Evolutionary conservation across 1,284 basidiomycete genomes (phyloP), one percentile per base, ranked within the genome.

Genomic region (Ganoderma meredithae): DNA sequence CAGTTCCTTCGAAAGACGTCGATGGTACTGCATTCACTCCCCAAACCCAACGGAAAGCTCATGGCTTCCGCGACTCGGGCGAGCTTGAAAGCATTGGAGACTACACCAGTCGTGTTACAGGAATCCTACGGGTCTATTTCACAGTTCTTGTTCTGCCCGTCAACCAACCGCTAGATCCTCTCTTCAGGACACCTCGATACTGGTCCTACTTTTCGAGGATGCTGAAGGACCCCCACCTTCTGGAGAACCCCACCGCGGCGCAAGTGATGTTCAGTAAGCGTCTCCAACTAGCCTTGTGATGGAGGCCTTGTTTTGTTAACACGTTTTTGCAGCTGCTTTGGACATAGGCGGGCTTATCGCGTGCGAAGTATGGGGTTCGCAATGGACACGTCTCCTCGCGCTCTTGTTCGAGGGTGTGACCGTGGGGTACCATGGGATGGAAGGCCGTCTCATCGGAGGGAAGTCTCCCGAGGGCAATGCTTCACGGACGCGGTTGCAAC

Each of bases 111-210:
- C 88, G 97, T n/a, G 86, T 98, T 72, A 82, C 88, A 36, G 96
- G 95, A 7, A 88, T 97, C 59, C 86, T 95, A 83, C 89, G 96
- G 12, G 88, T 99, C 27, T 99, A 98, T 83, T 95, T 95, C 78
- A 86, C 91, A 9, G 88, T 98, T 66, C 79, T 97, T 49, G 86
- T 82, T 69, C 72, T 76, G 31, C 82, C 83, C 25, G 74, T 80
- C 27, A 74, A 79, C 62, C 76, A 77, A 64, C 84, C 86, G n/a
- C 73, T 84, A 67, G 80, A 86, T 55, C 76, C 74, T 31, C 81
- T 86, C 79, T 91, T 89, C 77, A 88, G 88, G 72, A 80, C 90
- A 41, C 83, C 88, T 0, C 81, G 89, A 41, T 86, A 85, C 68
- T 95, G 93, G 93, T 81, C 82, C 4, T 93, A 89, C 83, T 85